Evolutionary conservation across 106 monocot species (phyloP).

Genomic region (Xerophyta viscosa): DNA sequence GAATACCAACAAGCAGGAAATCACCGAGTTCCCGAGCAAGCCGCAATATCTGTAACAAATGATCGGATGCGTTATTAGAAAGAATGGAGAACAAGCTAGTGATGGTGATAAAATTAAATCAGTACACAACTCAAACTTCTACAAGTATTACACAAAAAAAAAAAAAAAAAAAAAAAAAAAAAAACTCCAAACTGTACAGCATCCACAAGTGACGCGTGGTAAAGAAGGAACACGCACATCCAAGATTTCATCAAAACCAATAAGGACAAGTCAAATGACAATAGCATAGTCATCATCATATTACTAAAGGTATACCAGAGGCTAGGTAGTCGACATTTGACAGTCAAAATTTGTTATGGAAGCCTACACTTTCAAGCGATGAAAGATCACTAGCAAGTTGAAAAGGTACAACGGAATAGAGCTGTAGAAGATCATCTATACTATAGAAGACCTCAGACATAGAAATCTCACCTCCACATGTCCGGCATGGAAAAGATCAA

Average conservation of each 20-base stretch:
- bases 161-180: background rate
- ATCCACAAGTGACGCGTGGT: too few relatives aligned
- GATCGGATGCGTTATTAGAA: background rate
- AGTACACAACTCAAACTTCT: background rate
- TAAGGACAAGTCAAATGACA: too few relatives aligned
- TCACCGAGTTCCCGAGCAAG: conserved; percentile 56
- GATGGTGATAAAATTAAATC: background rate
- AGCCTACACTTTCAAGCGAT: too few relatives aligned
- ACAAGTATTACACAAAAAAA: too few relatives aligned
- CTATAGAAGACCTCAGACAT: background rate
- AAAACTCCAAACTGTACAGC: too few relatives aligned
- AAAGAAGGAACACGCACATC: too few relatives aligned
- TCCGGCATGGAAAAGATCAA: conserved; percentile 49
- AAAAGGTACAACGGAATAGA: background rate
- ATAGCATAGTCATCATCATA: too few relatives aligned
- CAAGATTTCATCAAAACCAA: too few relatives aligned
- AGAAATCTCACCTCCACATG: conserved; percentile 28
- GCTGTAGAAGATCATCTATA: background rate
- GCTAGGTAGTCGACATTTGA: too few relatives aligned
- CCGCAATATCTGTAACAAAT: conserved; percentile 17
- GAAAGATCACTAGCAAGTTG: background rate
- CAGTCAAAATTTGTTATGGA: too few relatives aligned
- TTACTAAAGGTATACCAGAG: too few relatives aligned
- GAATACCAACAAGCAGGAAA: conserved; percentile 74
- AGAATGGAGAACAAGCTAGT: background rate